phyloP scores from a whole-genome alignment of 164 flowering plant genomes.

The Stephania yunnanensis region DNA sequence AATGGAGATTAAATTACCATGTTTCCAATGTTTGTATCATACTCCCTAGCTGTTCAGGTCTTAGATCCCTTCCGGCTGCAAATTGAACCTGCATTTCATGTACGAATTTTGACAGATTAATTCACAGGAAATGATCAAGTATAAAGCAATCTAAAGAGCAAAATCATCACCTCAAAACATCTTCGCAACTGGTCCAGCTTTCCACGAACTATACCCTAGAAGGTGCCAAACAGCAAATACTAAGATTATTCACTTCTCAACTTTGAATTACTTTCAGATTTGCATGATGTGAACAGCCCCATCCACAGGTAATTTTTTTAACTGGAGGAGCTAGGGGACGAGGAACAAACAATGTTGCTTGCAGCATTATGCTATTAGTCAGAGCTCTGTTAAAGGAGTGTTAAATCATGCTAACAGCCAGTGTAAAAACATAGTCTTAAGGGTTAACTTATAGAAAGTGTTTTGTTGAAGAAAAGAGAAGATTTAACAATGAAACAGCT shows the following conservation, averaged over 20 bases:
- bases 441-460: not conserved
- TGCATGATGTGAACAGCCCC: not conserved
- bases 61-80: slow-evolving; percentile 96
- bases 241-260: not conserved
- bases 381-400: not conserved
- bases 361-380: not conserved
- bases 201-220: slow-evolving; percentile 92
- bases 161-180: slow-evolving; percentile 77
- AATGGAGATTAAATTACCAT: slow-evolving; percentile 43
- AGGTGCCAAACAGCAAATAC: slow-evolving; percentile 1
- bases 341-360: not conserved
- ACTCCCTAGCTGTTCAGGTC: slow-evolving; percentile 78
- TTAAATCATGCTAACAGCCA: not conserved
- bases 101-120: not conserved
- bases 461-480: not conserved
- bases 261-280: not conserved
- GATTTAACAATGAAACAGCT: not conserved
- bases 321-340: not conserved
- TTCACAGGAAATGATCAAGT: not conserved
- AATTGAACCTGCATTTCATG: slow-evolving; percentile 73
- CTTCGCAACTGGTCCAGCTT: slow-evolving; percentile 90
- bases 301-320: not conserved
- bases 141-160: not conserved
- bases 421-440: not conserved
- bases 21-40: slow-evolving; percentile 74